Base-by-base conservation (phyloP, 2,329 filamentous ascomycete species). In the Ambrosiella xylebori region DNA sequence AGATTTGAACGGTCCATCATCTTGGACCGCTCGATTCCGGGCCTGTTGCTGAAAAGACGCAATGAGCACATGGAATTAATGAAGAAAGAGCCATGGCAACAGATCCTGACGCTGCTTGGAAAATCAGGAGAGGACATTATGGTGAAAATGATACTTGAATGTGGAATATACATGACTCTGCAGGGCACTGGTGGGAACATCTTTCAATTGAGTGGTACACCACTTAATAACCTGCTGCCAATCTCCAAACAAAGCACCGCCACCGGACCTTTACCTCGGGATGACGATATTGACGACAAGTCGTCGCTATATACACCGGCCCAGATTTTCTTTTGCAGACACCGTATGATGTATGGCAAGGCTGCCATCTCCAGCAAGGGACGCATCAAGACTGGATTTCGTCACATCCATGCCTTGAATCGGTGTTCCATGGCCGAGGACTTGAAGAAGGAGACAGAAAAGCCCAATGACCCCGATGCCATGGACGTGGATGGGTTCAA, bases 341-440 rank as follows among this genome's bases (percentile, higher is more conserved):
- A 80, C 65, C 81, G 88, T 17, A 94, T 96, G 74, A 76, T 97
- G 54, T 97, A 96, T 69, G 85, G 86, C 19, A 82, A 81, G 64
- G 80, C 88, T 17, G 76, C 79, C 1, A 72, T 90, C 37, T 91
- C 85, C 64, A 74, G 80, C 2, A 79, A 78, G 63, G 84, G 85
- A 2, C 70, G 74, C 7, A 77, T 93, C 7, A 77, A 80, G 15
- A 84, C 86, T 67, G 91, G 93, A 1, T 75, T 95, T 57, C 81
- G 82, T 62, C 86, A 87, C 13, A 54, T 56, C 54, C 60, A 63
- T 27, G 55, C 59, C 19, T 41, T 63, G 11, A 63, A 63, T 37
- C 57, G 62, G 1, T 53, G 38, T 36, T 15, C 51, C 1, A 41
- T 58, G 11, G 13, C 56, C 35, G 38, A 39, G 8, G n/a, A 27